Evolutionary conservation across 306 rosid species (phyloP).

Genomic region (Begonia peltatifolia): DNA sequence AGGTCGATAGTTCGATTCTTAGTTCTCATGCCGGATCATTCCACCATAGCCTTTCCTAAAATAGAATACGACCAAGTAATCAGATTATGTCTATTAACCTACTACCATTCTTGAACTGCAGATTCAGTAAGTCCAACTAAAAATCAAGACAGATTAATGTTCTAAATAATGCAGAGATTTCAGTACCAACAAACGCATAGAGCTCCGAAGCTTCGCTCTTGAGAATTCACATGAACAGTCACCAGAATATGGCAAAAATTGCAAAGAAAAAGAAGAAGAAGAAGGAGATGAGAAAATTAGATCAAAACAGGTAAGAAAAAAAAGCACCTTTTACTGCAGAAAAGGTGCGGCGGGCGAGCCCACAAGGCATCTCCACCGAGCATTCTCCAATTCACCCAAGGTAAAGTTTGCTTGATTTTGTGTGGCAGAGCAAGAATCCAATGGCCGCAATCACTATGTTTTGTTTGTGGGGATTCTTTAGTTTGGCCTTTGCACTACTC

Average conservation of each 20-base stretch:
- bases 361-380: slow-evolving; percentile 45
- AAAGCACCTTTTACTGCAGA: slow-evolving; percentile 36
- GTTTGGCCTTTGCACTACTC: slow-evolving; percentile 8
- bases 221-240: slow-evolving; percentile 3
- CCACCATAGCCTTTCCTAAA: slow-evolving; percentile 25
- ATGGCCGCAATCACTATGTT: slow-evolving; percentile 24
- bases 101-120: too few species aligned
- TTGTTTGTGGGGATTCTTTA: slow-evolving; percentile 14
- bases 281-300: slow-evolving; percentile 17
- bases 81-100: slow-evolving; percentile 9
- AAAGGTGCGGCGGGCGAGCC: slow-evolving; percentile 48
- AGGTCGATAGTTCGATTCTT: slow-evolving; percentile 32
- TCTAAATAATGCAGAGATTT: too few species aligned
- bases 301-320: slow-evolving; percentile 11
- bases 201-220: too few species aligned
- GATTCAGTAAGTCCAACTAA: too few species aligned
- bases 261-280: slow-evolving; percentile 21
- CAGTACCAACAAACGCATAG: too few species aligned
- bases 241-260: slow-evolving; percentile 19
- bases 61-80: slow-evolving; percentile 7
- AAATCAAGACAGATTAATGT: too few species aligned
- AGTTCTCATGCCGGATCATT: slow-evolving; percentile 45
- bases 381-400: slow-evolving; percentile 27
- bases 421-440: slow-evolving; percentile 56
- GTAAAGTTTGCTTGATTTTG: slow-evolving; percentile 19